These are phyloP conservation scores for Coemansia sp. DNA, from an alignment of 192 early-diverging fungal genomes.

Conservation along the genomic window DNA sequence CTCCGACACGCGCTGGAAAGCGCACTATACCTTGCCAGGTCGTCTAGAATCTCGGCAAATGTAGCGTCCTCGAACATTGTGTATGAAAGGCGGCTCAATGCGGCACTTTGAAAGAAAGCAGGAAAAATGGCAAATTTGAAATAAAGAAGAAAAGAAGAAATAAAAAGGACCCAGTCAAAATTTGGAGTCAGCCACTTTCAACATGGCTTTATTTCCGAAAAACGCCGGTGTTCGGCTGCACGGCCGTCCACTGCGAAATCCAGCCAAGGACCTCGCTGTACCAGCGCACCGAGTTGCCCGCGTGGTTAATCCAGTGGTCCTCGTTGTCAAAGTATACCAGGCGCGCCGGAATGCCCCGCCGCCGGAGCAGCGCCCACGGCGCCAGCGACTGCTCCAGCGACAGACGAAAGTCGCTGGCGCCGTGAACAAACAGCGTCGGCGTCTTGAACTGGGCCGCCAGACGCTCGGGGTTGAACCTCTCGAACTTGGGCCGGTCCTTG, in stretches of 20 bases:
- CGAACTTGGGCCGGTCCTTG: slow-evolving; percentile 52
- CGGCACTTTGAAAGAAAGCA: neutral
- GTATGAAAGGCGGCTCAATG: neutral
- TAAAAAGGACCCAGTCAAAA: neutral
- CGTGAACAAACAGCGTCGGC: slow-evolving; percentile 76
- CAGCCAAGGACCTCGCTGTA: slow-evolving; percentile 67
- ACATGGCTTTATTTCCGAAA: too few species aligned
- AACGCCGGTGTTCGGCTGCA: neutral
- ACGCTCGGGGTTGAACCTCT: slow-evolving; percentile 65
- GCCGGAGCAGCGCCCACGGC: slow-evolving; percentile 71
- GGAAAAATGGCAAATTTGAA: neutral
- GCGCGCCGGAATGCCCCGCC: slow-evolving; percentile 62
- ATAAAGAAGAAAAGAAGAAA: slow-evolving; percentile 4
- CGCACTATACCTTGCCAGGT: slow-evolving; percentile 62
- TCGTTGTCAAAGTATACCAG: slow-evolving; percentile 77
- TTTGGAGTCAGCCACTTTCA: neutral
- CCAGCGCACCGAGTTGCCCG: slow-evolving; percentile 72
- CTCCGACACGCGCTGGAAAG: neutral
- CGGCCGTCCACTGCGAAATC: slow-evolving; percentile 41
- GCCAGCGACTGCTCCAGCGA: slow-evolving; percentile 65
- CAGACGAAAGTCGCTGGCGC: slow-evolving; percentile 67
- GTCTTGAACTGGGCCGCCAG: slow-evolving; percentile 69
- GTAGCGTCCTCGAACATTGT: slow-evolving; percentile 59
- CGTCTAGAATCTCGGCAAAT: slow-evolving; percentile 83
- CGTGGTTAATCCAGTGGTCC: slow-evolving; percentile 68